Conservation (phyloP, 192 early-diverging fungal genomes). For the Coemansia sp. region DNA sequence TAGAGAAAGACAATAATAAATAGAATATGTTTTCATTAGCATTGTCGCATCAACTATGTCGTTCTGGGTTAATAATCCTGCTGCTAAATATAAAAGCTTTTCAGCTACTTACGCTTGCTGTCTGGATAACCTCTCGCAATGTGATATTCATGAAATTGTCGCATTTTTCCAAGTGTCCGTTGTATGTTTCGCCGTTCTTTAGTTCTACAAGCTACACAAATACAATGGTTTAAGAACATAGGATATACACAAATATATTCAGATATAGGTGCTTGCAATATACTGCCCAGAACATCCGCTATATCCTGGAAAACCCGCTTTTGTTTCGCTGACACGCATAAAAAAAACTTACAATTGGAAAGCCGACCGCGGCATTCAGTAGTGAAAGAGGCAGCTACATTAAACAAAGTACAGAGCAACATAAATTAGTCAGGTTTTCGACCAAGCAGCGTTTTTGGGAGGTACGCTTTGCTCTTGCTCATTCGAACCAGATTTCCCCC, state of each 20-base stretch:
- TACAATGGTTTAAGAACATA: not conserved
- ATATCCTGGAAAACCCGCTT: not conserved
- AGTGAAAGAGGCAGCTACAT: slow-evolving; percentile 87
- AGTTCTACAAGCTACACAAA: slow-evolving; percentile 80
- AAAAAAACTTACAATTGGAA: slow-evolving; percentile 66
- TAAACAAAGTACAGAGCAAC: not conserved
- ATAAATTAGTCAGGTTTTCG: not conserved
- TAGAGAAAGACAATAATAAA: not conserved
- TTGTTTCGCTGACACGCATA: not conserved
- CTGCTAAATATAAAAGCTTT: not conserved
- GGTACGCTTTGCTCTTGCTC: too few species aligned
- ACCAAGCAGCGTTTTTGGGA: not conserved
- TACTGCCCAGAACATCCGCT: too few species aligned
- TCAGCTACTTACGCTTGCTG: slow-evolving; percentile 64
- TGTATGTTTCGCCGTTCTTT: slow-evolving; percentile 97
- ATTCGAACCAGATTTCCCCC: not conserved
- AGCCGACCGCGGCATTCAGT: slow-evolving; percentile 83
- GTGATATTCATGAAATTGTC: slow-evolving; percentile 99
- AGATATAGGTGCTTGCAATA: not conserved
- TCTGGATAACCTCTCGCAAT: slow-evolving; percentile 92
- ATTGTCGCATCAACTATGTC: not conserved
- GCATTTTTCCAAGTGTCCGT: slow-evolving; percentile 94
- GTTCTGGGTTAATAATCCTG: not conserved
- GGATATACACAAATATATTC: not conserved
- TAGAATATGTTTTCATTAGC: not conserved